phyloP scores from a whole-genome alignment of 805 yeast species.

The Kuraishia hungarica region DNA sequence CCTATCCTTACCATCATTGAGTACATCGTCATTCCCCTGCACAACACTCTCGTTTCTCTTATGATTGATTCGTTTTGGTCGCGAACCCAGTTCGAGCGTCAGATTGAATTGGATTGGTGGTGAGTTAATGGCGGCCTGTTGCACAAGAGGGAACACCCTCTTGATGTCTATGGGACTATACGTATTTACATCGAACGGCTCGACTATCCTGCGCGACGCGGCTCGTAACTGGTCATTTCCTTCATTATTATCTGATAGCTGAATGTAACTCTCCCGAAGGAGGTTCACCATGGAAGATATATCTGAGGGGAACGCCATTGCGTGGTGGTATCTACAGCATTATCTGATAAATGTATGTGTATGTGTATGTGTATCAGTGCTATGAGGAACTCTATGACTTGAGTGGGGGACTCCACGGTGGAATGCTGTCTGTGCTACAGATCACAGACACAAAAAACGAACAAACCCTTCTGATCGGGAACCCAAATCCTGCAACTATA shows the following conservation, averaged over 20 bases:
- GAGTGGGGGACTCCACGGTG: too few species aligned
- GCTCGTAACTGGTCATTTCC: neutral
- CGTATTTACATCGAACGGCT: neutral
- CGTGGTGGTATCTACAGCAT: neutral
- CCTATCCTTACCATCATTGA: neutral
- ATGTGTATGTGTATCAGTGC: too few species aligned
- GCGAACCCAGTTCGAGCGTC: slow-evolving; percentile 2
- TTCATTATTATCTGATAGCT: neutral
- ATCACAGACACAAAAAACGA: too few species aligned
- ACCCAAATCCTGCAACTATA: too few species aligned
- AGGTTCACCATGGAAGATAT: slow-evolving; percentile 18
- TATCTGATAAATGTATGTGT: neutral
- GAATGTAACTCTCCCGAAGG: slow-evolving; percentile 8
- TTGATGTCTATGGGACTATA: neutral
- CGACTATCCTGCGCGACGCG: neutral
- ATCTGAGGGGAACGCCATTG: slow-evolving; percentile 31
- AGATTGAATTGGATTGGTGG: slow-evolving; percentile 23
- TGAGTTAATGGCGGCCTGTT: slow-evolving; percentile 1
- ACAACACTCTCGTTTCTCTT: neutral
- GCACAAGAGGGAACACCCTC: slow-evolving; percentile 1
- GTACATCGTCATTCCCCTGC: neutral
- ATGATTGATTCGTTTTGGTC: neutral
- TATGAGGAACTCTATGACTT: too few species aligned
- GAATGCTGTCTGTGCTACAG: too few species aligned
- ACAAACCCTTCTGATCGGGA: too few species aligned